phyloP scores from a whole-genome alignment of 2,329 filamentous ascomycete genomes.

The Myriangium duriaei region DNA sequence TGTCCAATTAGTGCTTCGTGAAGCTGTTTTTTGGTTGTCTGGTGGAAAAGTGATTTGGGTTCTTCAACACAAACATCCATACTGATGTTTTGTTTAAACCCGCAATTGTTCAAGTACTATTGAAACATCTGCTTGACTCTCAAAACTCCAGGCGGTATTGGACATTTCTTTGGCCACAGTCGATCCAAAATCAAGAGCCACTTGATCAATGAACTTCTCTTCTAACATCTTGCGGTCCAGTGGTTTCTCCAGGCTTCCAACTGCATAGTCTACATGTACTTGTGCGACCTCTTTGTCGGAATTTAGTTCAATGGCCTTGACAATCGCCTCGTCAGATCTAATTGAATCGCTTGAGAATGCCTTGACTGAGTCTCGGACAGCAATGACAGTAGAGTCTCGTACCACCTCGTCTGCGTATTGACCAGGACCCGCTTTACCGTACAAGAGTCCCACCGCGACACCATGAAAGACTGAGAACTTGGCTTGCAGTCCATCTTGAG shows the following conservation, averaged over 20 bases:
- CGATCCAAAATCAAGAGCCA: slow-evolving; percentile 1
- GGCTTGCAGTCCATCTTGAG: slow-evolving; percentile 38
- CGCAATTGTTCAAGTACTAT: too few relatives aligned
- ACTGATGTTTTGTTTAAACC: too few relatives aligned
- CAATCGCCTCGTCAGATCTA: slow-evolving; percentile 30
- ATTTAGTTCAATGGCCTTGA: slow-evolving; percentile 27
- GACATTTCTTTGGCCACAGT: too few relatives aligned
- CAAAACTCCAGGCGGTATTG: too few relatives aligned
- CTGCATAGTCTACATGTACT: slow-evolving; percentile 38
- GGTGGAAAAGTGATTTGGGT: too few relatives aligned
- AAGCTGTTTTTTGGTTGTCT: too few relatives aligned
- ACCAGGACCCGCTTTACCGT: slow-evolving; percentile 38
- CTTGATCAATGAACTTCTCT: slow-evolving; percentile 39
- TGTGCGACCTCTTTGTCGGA: slow-evolving; percentile 28
- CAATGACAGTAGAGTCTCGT: slow-evolving; percentile 28
- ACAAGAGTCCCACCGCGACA: slow-evolving; percentile 38
- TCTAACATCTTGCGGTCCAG: slow-evolving; percentile 34
- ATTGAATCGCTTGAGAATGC: slow-evolving; percentile 29
- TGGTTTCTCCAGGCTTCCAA: slow-evolving; percentile 38
- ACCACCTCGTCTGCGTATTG: slow-evolving; percentile 40
- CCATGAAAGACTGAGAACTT: slow-evolving; percentile 47
- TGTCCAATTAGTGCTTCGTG: too few relatives aligned
- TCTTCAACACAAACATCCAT: too few relatives aligned
- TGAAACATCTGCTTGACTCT: too few relatives aligned
- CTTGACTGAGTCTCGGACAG: slow-evolving; percentile 33